Evolutionary conservation across 345 rosid species (phyloP).

Genomic region (Kernera saxatilis): DNA sequence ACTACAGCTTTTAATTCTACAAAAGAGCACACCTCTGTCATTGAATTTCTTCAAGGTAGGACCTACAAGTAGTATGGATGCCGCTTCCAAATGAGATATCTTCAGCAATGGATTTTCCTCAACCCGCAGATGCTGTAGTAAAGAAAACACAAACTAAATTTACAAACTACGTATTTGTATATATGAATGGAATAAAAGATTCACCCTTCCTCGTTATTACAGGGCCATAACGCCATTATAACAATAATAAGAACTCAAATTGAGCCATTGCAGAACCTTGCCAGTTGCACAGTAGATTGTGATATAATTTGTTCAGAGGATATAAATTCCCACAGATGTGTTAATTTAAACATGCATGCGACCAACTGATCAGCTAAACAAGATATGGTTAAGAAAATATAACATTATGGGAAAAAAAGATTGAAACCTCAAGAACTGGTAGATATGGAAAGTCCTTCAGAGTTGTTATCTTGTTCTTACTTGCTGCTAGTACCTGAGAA

Average conservation of each 20-base stretch:
- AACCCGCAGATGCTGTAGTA: conserved; percentile 80
- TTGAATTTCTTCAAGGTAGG: conserved; percentile 92
- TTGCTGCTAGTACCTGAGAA: conserved; percentile 89
- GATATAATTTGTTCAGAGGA: background rate
- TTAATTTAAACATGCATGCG: background rate
- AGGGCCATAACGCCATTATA: background rate
- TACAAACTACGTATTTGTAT: background rate
- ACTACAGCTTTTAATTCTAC: conserved; percentile 1
- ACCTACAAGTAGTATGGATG: conserved; percentile 89
- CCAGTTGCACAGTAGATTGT: background rate
- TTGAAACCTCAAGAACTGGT: conserved; percentile 82
- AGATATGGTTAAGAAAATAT: background rate
- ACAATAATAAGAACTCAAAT: background rate
- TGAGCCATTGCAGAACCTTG: background rate
- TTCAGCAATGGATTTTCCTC: conserved; percentile 97
- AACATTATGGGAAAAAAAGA: background rate
- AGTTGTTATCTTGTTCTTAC: conserved; percentile 91
- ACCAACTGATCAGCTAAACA: background rate
- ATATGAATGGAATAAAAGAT: background rate
- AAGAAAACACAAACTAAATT: background rate
- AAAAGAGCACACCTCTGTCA: conserved; percentile 83
- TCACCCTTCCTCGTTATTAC: background rate
- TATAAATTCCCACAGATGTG: background rate
- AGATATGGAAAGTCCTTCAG: conserved; percentile 86
- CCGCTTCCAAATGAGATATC: conserved; percentile 95